Base-by-base conservation (phyloP, 169 alveolate genomes). In the Theileria annulata region DNA sequence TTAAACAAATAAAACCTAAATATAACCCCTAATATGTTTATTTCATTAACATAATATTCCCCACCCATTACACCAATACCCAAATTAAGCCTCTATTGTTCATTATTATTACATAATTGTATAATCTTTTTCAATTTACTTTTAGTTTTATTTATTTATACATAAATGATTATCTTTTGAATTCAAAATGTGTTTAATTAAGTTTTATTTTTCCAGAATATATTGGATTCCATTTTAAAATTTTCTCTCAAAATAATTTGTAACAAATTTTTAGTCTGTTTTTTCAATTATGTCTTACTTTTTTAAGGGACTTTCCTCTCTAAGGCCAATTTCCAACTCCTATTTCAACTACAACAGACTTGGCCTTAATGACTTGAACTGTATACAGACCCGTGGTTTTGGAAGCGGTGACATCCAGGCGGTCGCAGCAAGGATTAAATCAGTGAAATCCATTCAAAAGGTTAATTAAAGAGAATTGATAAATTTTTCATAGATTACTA, bases 371-470 rank as follows among this genome's bases (percentile, higher is more conserved):
- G 28, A 37, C 47, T 37, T 67, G 9, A 67, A 67, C 33, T 31
- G 78, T 27, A 51, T 69, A 10, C 80, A 64, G 59, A 72, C 74
- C 30, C 86, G 91, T 28, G 47, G 35, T 54, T 90, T 90, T 75
- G 92, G 91, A 21, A 90, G 94, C 60, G 94, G 91, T 42, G 91
- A 86, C 58, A 84, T 90, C 51, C 91, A 93, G 85, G 92, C 92
- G 30, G 91, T 93, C 48, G 90, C 94, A 64, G 90, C 87, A 25
- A 94, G 99, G 73, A 95, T 95, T 94, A 95, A 95, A 88, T 95
- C 99, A 2, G 96, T 96, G 70, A 93, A 90, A 68, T 93, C 97
- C 21, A 96, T 96, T 80, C 97, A 95, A 82, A 96, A 96, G 95
- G 96, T 94, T 71, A 86, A 48, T 25, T 28, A 23, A 2, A 37